phyloP scores from a whole-genome alignment of 176 grass and related monocot genomes.

The Zea luxurians region DNA sequence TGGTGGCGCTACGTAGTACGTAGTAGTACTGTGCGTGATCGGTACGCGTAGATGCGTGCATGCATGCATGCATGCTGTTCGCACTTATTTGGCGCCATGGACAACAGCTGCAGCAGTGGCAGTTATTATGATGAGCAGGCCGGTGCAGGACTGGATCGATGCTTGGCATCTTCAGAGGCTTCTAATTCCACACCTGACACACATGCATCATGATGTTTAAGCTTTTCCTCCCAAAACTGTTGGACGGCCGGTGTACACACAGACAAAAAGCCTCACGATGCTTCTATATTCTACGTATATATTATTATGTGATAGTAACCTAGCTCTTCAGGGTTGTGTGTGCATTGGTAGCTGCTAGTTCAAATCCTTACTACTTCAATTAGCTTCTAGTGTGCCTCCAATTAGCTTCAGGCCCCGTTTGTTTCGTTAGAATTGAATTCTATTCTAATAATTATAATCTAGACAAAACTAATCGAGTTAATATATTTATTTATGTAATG shows the following conservation, averaged over 20 bases:
- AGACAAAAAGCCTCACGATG: not conserved
- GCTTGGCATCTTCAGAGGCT: slow-evolving; percentile 50
- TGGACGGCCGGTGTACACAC: not conserved
- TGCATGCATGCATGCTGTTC: not conserved
- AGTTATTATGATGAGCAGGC: slow-evolving; percentile 1
- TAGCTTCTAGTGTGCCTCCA: no score
- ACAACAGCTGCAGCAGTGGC: not conserved
- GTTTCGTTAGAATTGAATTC: no score
- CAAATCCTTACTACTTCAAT: no score
- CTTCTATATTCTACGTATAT: no score
- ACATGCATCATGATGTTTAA: slow-evolving; percentile 42
- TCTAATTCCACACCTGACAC: slow-evolving; percentile 58
- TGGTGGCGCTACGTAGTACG: not conserved
- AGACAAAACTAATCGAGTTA: no score
- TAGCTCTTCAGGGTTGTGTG: no score
- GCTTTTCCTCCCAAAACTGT: slow-evolving; percentile 12
- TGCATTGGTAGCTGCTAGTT: no score
- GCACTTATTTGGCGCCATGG: slow-evolving; percentile 36
- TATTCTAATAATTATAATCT: no score
- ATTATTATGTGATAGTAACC: no score
- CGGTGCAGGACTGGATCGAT: slow-evolving; percentile 4
- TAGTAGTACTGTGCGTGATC: not conserved
- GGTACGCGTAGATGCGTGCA: no score
- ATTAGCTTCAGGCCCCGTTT: no score
- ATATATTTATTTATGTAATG: no score